These are phyloP conservation scores for Endogone sp. DNA, from an alignment of 192 early-diverging fungal species.

Conservation along the genomic window DNA sequence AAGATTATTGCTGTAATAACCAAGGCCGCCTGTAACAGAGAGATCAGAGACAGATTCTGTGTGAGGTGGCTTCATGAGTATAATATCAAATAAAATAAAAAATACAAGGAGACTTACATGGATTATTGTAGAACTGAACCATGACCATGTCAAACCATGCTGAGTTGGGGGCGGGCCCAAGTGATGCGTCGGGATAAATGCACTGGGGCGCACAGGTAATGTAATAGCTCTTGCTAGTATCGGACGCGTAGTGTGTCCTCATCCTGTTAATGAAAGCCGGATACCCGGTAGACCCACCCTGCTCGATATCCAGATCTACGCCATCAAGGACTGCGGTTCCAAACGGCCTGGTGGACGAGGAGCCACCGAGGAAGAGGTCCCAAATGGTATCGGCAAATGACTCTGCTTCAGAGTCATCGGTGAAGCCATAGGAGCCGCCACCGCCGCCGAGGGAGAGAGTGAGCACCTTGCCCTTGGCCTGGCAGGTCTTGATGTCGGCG, in stretches of 20 bases:
- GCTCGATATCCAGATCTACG: constrained; percentile 61
- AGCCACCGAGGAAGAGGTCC: constrained; percentile 59
- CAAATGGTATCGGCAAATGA: constrained; percentile 55
- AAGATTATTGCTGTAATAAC: constrained; percentile 19
- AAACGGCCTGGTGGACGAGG: constrained; percentile 48
- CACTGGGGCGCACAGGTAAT: constrained; percentile 62
- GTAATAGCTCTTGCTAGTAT: constrained; percentile 47
- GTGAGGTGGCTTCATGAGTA: too few species aligned
- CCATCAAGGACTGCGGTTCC: constrained; percentile 59
- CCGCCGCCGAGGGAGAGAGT: constrained; percentile 66
- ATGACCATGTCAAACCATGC: constrained; percentile 59
- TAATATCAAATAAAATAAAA: too few species aligned
- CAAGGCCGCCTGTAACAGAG: constrained; percentile 15
- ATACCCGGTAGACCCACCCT: constrained; percentile 51
- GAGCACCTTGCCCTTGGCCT: constrained; percentile 55
- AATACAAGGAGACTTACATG: constrained; percentile 34
- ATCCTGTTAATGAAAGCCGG: constrained; percentile 46
- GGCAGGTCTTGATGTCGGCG: constrained; percentile 62
- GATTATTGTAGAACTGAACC: constrained; percentile 68
- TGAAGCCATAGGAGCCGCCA: constrained; percentile 54
- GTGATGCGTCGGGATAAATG: constrained; percentile 57
- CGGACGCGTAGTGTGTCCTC: constrained; percentile 33
- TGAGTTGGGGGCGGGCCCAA: constrained; percentile 45
- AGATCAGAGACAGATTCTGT: too few species aligned
- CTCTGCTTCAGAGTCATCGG: constrained; percentile 27